Base-by-base conservation (phyloP, 163 green algal genomes). In the Coccomyxa subellipsoidea region DNA sequence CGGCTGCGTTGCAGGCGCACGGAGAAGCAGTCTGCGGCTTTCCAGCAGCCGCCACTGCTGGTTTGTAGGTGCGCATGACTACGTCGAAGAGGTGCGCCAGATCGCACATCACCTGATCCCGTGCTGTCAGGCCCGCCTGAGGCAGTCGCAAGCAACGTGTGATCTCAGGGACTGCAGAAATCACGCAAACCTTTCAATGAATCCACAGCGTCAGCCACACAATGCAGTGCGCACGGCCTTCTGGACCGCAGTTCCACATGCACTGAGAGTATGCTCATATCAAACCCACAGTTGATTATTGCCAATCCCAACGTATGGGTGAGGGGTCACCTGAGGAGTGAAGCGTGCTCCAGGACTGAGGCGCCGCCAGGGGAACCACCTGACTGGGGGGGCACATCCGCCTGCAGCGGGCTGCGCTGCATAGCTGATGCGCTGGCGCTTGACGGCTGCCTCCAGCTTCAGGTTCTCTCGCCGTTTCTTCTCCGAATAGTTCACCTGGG, bases 21-120 rank as follows among this genome's bases (percentile, higher is more conserved):
- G 23, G 15, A 27, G 47, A 12, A 27, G 3, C 4, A 1, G 15
- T 18, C 47, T 59, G 47, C 23, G 47, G 15, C 47, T 59, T 7
- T 59, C 5, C 47, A 2, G 27, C 40, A 7, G n/a, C 47, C n/a
- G 40, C 78, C 78, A 54, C 75, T 27, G 81, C 81, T 0, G 87
- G 87, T 38, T 36, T 75, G 73, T 91, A 90, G 21, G 34, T 47
- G 10, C 82, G 79, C 79, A 96, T 82, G 29, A 92, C 66, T 54
- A 77, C 85, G 78, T 93, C 88, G 86, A 94, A 96, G 5, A 96
- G 34, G 83, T 92, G 92, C 76, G 92, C 85, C 77, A 96, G 82
- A 84, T 96, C 93, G 0, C 80, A 86, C 59, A 93, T 85, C 8
- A 92, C 84, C 80, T 94, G 90, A 75, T 92, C 84, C 36, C 81